These are phyloP conservation scores for Halenospora varia DNA, from an alignment of 495 filamentous ascomycete species.

Conservation along the genomic window DNA sequence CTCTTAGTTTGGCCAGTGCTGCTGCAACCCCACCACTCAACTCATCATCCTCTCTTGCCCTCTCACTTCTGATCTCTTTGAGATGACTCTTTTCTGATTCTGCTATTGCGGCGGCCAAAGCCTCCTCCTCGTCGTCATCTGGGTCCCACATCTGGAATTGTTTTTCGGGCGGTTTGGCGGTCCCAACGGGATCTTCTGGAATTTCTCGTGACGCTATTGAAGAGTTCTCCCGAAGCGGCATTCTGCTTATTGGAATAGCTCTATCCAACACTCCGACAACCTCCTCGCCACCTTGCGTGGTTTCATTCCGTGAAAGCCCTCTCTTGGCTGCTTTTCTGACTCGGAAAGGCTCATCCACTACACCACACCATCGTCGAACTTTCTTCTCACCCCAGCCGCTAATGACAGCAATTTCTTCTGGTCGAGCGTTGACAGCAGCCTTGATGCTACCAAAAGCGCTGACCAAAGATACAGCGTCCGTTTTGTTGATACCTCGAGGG, in stretches of 20 bases:
- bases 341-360: slow-evolving; percentile 80
- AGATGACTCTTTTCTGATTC: slow-evolving; percentile 26
- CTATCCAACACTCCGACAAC: slow-evolving; percentile 21
- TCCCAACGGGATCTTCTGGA: slow-evolving; percentile 11
- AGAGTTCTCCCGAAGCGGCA: slow-evolving; percentile 32
- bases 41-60: slow-evolving; percentile 28
- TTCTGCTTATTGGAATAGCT: slow-evolving; percentile 35
- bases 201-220: slow-evolving; percentile 19
- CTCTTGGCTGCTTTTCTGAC: slow-evolving; percentile 63
- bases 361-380: slow-evolving; percentile 74
- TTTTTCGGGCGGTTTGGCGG: not conserved
- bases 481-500: slow-evolving; percentile 87
- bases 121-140: slow-evolving; percentile 48
- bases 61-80: slow-evolving; percentile 28
- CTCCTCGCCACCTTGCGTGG: slow-evolving; percentile 16
- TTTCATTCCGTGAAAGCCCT: slow-evolving; percentile 27
- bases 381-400: slow-evolving; percentile 96
- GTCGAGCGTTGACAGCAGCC: slow-evolving; percentile 79
- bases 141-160: slow-evolving; percentile 18
- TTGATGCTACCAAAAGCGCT: slow-evolving; percentile 83
- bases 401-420: slow-evolving; percentile 77
- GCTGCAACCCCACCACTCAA: slow-evolving; percentile 50
- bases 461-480: slow-evolving; percentile 83
- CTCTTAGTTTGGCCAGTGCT: slow-evolving; percentile 46
- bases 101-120: slow-evolving; percentile 41